Conservation (phyloP, 2,329 filamentous ascomycete genomes). For the Rutstroemia sp. region DNA sequence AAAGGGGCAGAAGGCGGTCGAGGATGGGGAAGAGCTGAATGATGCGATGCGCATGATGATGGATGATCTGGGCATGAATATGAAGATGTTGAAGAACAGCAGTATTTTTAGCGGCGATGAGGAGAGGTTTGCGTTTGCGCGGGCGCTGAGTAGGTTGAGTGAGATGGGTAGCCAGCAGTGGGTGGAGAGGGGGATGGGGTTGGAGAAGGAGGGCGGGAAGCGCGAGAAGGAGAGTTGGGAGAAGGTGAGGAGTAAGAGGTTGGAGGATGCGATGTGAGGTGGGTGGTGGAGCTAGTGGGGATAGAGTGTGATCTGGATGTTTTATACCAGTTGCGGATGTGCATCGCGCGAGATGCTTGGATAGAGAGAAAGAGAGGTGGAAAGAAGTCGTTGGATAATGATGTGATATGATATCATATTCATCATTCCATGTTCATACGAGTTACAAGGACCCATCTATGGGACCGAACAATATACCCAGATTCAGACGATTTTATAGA, state of each 20-base stretch:
- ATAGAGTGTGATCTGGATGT: not conserved
- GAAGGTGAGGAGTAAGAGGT: conserved; percentile 40
- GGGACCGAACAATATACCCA: not conserved
- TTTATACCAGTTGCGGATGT: not conserved
- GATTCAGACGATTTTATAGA: not conserved
- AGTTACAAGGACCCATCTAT: not conserved
- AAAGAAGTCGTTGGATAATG: not conserved
- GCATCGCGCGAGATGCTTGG: not conserved
- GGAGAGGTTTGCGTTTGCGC: conserved; percentile 91
- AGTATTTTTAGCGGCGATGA: conserved; percentile 91
- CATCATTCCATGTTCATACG: too few species aligned
- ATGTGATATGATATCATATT: not conserved
- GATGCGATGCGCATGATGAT: conserved; percentile 73
- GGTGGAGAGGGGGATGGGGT: conserved; percentile 69
- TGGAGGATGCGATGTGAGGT: conserved; percentile 37
- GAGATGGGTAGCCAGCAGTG: conserved; percentile 96
- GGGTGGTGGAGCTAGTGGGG: not conserved
- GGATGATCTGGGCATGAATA: conserved; percentile 81
- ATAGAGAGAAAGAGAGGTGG: not conserved
- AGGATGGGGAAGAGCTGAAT: conserved; percentile 37
- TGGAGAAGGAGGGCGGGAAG: conserved; percentile 36
- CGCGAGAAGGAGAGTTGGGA: conserved; percentile 40
- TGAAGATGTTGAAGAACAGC: conserved; percentile 75
- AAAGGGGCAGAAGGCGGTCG: conserved; percentile 32
- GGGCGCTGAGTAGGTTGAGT: conserved; percentile 73